A percentile compares a stretch with the other conserved stretches of the same genome.
phyloP scores from a whole-genome alignment of 192 early-diverging fungal genomes.

The Podila epicladia region DNA sequence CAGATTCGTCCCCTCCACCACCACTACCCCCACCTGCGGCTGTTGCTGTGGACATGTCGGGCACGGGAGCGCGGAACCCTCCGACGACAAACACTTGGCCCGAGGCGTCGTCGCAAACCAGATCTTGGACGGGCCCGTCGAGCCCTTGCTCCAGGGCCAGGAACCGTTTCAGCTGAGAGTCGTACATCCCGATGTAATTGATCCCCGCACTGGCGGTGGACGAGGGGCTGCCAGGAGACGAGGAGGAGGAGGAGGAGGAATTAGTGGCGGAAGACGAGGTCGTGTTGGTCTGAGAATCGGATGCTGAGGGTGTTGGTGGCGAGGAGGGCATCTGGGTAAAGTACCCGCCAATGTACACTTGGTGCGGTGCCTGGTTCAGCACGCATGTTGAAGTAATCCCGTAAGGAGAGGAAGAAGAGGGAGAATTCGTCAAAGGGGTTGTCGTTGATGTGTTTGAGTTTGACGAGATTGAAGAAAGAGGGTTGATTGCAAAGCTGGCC shows the following conservation, averaged over 20 bases:
- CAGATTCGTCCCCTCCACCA: neutral
- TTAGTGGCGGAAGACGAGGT: neutral
- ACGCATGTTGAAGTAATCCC: constrained; percentile 41
- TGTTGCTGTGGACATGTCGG: neutral
- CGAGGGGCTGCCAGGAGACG: too few relatives aligned
- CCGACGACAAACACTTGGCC: constrained; percentile 46
- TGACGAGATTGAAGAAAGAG: neutral
- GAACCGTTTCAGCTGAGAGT: constrained; percentile 32
- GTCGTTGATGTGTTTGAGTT: too few relatives aligned
- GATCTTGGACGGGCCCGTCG: constrained; percentile 44
- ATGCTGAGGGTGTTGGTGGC: neutral
- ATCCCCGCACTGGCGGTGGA: neutral
- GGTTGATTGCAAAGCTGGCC: constrained; percentile 25
- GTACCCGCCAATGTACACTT: constrained; percentile 41
- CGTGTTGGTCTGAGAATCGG: neutral
- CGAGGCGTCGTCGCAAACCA: constrained; percentile 41
- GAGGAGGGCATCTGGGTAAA: constrained; percentile 20
- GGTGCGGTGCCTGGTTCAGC: constrained; percentile 26
- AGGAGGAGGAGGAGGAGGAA: too few relatives aligned
- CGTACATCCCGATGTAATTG: constrained; percentile 44
- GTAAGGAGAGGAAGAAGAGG: neutral
- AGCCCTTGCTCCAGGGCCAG: constrained; percentile 36
- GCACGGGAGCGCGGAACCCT: constrained; percentile 38
- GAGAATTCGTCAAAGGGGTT: too few relatives aligned
- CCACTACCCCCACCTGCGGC: too few relatives aligned